Conservation (phyloP, 1,284 basidiomycete genomes). For the Kwoniella shivajii region DNA sequence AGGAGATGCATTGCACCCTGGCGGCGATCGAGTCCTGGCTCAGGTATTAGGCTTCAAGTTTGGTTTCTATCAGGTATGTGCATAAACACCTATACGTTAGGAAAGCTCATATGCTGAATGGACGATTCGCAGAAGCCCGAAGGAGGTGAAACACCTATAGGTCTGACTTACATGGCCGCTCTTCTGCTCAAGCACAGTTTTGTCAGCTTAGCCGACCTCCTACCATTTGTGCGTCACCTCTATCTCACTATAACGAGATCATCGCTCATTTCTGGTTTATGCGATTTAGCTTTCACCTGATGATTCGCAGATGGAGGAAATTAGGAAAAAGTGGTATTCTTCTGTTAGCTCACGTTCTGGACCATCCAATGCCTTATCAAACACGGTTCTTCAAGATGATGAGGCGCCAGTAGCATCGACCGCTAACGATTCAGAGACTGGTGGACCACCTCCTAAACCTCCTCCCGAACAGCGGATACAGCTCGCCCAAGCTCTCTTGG, state of each 20-base stretch:
- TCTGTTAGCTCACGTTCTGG: conserved; percentile 64
- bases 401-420: conserved; percentile 33
- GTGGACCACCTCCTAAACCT: conserved; percentile 35
- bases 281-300: conserved; percentile 69
- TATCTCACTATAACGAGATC: neutral
- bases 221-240: conserved; percentile 40
- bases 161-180: conserved; percentile 79
- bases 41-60: conserved; percentile 98
- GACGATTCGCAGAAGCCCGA: conserved; percentile 57
- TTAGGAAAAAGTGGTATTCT: conserved; percentile 68
- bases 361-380: conserved; percentile 79
- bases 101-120: conserved; percentile 6
- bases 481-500: conserved; percentile 76
- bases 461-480: conserved; percentile 78
- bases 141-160: conserved; percentile 64
- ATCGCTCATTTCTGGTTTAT: neutral
- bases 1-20: conserved; percentile 53
- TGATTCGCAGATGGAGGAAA: conserved; percentile 72
- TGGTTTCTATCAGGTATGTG: conserved; percentile 75
- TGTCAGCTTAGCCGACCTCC: conserved; percentile 76
- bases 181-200: conserved; percentile 86
- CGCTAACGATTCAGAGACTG: conserved; percentile 49
- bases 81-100: neutral
- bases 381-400: conserved; percentile 82
- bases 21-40: conserved; percentile 68